A percentile compares a stretch with the other conserved stretches of the same genome.
phyloP scores from a whole-genome alignment of 1,139 yeast species.

The Kluyveromyces sp. region DNA sequence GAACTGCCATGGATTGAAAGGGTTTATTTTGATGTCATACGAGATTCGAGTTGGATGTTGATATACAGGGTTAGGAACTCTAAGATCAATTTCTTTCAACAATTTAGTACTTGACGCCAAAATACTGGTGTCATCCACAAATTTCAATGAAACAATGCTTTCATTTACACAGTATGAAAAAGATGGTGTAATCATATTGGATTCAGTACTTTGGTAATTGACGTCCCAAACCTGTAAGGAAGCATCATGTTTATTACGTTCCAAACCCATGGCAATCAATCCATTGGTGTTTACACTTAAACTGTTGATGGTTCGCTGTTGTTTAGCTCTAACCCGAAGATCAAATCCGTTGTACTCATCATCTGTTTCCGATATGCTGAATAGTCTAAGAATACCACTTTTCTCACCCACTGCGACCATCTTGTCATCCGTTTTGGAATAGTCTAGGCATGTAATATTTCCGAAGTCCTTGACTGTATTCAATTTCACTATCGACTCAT shows the following conservation, averaged over 20 bases:
- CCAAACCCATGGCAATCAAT: conserved; percentile 70
- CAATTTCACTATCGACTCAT: conserved; percentile 40
- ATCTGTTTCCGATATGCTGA: conserved; percentile 42
- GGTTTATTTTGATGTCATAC: conserved; percentile 61
- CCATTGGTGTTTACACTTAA: conserved; percentile 61
- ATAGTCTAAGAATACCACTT: conserved; percentile 58
- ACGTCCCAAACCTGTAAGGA: conserved; percentile 79
- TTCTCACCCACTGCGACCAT: conserved; percentile 66
- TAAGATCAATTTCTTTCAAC: conserved; percentile 67
- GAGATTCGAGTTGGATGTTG: conserved; percentile 75
- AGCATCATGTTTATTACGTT: conserved; percentile 70
- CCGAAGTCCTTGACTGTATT: conserved; percentile 59
- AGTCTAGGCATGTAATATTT: conserved; percentile 63
- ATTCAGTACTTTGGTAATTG: conserved; percentile 39
- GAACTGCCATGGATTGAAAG: conserved; percentile 55
- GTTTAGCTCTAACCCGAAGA: conserved; percentile 48
- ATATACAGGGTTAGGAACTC: conserved; percentile 60
- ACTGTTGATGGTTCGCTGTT: conserved; percentile 67
- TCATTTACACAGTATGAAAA: conserved; percentile 65
- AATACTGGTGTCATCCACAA: conserved; percentile 55
- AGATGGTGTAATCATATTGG: conserved; percentile 45
- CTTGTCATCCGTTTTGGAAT: conserved; percentile 50
- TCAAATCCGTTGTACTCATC: conserved; percentile 13
- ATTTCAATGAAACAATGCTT: conserved; percentile 59
- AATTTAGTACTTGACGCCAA: conserved; percentile 74